Evolutionary conservation across 768 basidiomycete genomes (phyloP), one percentile per base, ranked within the genome.

Genomic region (Boletus reticulatus): DNA sequence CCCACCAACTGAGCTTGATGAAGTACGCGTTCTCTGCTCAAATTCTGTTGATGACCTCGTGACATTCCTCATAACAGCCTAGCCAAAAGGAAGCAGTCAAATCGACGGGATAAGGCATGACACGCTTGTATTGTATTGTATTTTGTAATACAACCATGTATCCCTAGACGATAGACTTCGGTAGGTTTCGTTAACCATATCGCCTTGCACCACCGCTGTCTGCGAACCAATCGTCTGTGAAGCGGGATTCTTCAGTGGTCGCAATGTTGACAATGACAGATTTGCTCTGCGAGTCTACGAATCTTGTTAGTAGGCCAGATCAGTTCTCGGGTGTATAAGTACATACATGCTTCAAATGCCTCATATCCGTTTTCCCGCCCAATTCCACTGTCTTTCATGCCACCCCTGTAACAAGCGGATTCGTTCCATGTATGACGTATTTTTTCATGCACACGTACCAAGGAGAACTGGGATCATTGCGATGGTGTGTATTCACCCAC

Each of bases 401-500:
- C 91, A 19, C 91, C 91, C 89, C 89, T 89, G 57, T 29, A n/a
- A 45, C 36, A 20, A 31, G 29, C 10, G 6, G 12, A n/a, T 64
- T 68, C 43, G 45, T 47, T 13, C 27, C 44, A 43, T 24, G 24
- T 31, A 19, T 19, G 9, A 46, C 29, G 17, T 34, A 8, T 24
- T 20, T 42, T 5, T 22, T 43, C 13, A 55, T 39, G 19, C 37
- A 52, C 49, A 62, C 60, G 31, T 46, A 90, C 92, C 92, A 94
- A 39, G 92, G 91, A 32, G 89, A 92, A 59, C 87, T 88, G 9
- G 92, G 92, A 65, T 94, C 91, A 62, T 94, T 94, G 44, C 92
- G 81, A 65, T 94, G 92, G 61, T 93, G 90, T 0, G 88, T 92
- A 66, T 94, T 94, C 37, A 93, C 82, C 92, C 92, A 94, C 43